phyloP scores from a whole-genome alignment of 73 alveolate species.

The Paramecium bursaria region DNA sequence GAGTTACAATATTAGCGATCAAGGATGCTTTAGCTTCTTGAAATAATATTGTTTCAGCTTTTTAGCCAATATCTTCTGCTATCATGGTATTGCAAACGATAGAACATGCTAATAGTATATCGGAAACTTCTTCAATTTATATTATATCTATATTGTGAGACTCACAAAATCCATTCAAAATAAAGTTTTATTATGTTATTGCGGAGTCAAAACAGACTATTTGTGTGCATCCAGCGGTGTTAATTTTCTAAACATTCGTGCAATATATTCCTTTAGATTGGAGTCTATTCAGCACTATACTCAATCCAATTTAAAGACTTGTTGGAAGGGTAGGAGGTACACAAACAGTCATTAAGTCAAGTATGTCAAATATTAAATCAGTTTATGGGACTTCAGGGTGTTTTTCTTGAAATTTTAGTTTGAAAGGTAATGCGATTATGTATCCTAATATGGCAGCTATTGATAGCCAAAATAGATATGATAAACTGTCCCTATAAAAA shows the following conservation, averaged over 20 bases:
- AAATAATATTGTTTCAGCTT: too few relatives aligned
- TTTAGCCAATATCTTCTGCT: too few relatives aligned
- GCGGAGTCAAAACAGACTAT: conserved; percentile 47
- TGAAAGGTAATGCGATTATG: conserved; percentile 47
- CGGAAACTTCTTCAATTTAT: too few relatives aligned
- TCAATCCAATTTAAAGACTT: conserved; percentile 38
- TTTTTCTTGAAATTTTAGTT: background rate
- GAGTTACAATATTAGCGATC: too few relatives aligned
- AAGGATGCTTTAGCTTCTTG: too few relatives aligned
- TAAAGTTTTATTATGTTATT: too few relatives aligned
- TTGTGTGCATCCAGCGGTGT: background rate
- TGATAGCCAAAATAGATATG: conserved; percentile 11
- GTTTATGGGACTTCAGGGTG: background rate
- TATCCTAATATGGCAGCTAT: conserved; percentile 24
- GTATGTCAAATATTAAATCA: conserved; percentile 14
- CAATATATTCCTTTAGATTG: conserved; percentile 24
- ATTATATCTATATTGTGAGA: too few relatives aligned
- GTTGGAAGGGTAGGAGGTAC: conserved; percentile 54
- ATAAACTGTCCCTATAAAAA: conserved; percentile 38
- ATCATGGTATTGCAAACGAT: too few relatives aligned
- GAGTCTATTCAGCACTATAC: conserved; percentile 47
- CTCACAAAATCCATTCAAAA: too few relatives aligned
- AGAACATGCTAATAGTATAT: too few relatives aligned
- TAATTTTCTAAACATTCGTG: background rate
- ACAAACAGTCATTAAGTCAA: conserved; percentile 49